Conservation (phyloP, 345 rosid species). For the Theobroma cacao region DNA sequence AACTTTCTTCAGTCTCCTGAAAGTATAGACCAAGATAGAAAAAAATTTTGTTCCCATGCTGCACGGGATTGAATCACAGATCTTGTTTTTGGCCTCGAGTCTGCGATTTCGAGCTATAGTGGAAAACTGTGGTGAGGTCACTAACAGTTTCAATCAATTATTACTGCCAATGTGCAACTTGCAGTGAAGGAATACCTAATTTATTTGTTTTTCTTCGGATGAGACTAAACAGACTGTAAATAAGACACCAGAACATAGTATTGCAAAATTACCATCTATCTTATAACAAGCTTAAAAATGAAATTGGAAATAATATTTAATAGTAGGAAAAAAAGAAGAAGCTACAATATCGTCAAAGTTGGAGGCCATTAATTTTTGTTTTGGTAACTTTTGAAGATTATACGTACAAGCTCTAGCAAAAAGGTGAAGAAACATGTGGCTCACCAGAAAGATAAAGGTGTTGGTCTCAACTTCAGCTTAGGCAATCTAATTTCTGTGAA, state of each 20-base stretch:
- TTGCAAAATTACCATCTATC: neutral
- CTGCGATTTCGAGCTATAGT: neutral
- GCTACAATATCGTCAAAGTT: neutral
- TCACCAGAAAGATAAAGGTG: neutral
- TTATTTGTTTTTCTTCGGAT: neutral
- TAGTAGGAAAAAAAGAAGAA: neutral
- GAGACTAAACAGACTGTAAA: neutral
- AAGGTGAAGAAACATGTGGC: neutral
- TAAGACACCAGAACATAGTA: neutral
- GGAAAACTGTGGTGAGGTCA: neutral
- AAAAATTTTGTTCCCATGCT: neutral
- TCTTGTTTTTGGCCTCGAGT: neutral
- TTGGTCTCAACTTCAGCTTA: neutral
- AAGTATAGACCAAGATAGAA: neutral
- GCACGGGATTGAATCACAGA: neutral
- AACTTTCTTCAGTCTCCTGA: neutral
- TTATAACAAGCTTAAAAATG: neutral
- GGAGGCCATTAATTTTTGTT: neutral
- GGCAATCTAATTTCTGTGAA: neutral
- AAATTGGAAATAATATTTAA: neutral
- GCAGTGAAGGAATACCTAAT: neutral
- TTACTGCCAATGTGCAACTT: constrained; percentile 5
- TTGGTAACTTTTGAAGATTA: neutral
- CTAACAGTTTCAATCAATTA: neutral
- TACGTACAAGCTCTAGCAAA: neutral